These are phyloP conservation scores for Fistulifera solaris DNA, from an alignment of 108 stramenopile genomes.

Conservation along the genomic window DNA sequence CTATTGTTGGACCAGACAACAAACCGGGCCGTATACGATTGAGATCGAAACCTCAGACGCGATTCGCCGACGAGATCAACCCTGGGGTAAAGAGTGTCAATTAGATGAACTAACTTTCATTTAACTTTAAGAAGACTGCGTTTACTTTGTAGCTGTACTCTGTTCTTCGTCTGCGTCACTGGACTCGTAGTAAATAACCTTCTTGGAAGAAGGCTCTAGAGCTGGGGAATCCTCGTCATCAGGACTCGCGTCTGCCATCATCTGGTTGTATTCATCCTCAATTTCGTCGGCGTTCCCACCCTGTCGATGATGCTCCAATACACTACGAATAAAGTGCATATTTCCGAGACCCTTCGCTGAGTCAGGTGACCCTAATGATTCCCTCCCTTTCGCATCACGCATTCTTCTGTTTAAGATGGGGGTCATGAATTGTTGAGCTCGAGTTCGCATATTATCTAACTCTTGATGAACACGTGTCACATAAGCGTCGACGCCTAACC, in stretches of 20 bases:
- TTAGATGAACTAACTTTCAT: too few species aligned
- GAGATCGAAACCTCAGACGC: slow-evolving; percentile 14
- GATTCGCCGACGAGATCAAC: slow-evolving; percentile 14
- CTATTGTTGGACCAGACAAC: slow-evolving; percentile 22
- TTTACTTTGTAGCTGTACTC: too few species aligned
- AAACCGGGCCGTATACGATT: slow-evolving; percentile 10
- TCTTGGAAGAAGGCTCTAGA: too few species aligned
- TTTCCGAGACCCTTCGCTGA: slow-evolving; percentile 69
- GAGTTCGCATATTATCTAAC: slow-evolving; percentile 42
- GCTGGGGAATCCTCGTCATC: too few species aligned
- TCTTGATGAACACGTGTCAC: slow-evolving; percentile 33
- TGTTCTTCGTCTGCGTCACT: too few species aligned
- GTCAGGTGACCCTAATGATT: slow-evolving; percentile 10
- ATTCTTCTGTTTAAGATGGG: slow-evolving; percentile 68
- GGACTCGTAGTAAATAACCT: too few species aligned
- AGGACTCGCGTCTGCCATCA: slow-evolving; percentile 8
- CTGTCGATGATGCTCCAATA: slow-evolving; percentile 68
- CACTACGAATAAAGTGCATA: slow-evolving; percentile 79
- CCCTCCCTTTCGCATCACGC: slow-evolving; percentile 5
- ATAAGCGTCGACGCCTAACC: slow-evolving; percentile 24
- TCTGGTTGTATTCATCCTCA: slow-evolving; percentile 45
- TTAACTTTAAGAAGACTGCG: too few species aligned
- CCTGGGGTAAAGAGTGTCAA: slow-evolving; percentile 14
- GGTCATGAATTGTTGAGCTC: slow-evolving; percentile 50
- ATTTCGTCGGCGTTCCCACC: slow-evolving; percentile 71